A percentile compares a stretch with the other conserved stretches of the same genome.
Conservation (phyloP, 2,329 filamentous ascomycete species). For the Aspergillus ibericus region DNA sequence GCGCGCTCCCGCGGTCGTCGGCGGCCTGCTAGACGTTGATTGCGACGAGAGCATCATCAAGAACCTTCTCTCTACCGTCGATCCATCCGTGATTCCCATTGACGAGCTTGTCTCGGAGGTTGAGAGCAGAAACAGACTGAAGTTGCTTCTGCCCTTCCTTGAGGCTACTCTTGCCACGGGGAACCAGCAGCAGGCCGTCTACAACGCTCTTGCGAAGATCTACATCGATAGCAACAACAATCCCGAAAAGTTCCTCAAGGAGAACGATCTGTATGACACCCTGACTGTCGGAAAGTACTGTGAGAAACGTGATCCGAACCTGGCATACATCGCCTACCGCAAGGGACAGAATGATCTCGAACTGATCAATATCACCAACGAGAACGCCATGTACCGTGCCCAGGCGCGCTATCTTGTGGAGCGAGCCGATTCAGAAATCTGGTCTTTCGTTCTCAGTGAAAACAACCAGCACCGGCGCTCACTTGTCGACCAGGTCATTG, state of each 20-base stretch:
- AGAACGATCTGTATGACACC: slow-evolving; percentile 96
- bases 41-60: slow-evolving; percentile 97
- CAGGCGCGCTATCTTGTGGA: slow-evolving; percentile 94
- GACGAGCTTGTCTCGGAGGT: slow-evolving; percentile 93
- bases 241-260: slow-evolving; percentile 93
- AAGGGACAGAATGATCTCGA: slow-evolving; percentile 98
- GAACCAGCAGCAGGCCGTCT: slow-evolving; percentile 94
- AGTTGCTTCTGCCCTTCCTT: slow-evolving; percentile 92
- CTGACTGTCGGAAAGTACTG: slow-evolving; percentile 94
- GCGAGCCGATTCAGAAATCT: slow-evolving; percentile 84
- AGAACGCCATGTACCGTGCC: slow-evolving; percentile 99
- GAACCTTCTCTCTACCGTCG: slow-evolving; percentile 79
- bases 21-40: slow-evolving; percentile 91
- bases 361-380: slow-evolving; percentile 95
- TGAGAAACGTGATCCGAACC: slow-evolving; percentile 94
- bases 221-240: slow-evolving; percentile 99
- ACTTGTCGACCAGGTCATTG: slow-evolving; percentile 92
- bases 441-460: slow-evolving; percentile 89
- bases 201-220: slow-evolving; percentile 97
- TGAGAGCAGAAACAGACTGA: slow-evolving; percentile 92
- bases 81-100: slow-evolving; percentile 82
- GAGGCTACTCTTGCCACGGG: slow-evolving; percentile 86
- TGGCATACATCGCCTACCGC: slow-evolving; percentile 90
- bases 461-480: slow-evolving; percentile 96
- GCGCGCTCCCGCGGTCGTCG: slow-evolving; percentile 87